Percentiles rank a stretch among this genome's conserved stretches.
Evolutionary conservation across 164 flowering plant species (phyloP).

Genomic region (Echeveria elegans): DNA sequence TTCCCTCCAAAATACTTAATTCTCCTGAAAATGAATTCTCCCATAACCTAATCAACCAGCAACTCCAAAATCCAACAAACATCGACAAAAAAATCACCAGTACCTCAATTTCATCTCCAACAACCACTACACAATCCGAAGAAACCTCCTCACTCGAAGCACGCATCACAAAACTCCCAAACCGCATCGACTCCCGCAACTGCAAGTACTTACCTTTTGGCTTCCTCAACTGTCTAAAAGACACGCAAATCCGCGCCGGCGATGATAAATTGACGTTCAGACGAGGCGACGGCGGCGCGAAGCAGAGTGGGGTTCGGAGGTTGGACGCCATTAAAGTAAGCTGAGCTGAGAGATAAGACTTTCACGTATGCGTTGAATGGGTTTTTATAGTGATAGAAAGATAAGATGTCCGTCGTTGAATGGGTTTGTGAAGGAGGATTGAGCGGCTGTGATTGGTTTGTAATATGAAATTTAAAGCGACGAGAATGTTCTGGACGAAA

Average conservation of each 20-base stretch:
- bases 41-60: not conserved
- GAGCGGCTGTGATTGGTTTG: too few species aligned
- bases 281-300: not conserved
- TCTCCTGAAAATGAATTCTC: not conserved
- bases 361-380: not conserved
- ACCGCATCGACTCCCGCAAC: not conserved
- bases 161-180: not conserved
- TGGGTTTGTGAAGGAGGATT: too few species aligned
- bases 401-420: too few species aligned
- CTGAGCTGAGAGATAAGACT: constrained; percentile 1
- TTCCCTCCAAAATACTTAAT: not conserved
- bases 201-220: not conserved
- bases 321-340: constrained; percentile 7
- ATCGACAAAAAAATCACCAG: not conserved
- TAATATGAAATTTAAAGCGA: too few species aligned
- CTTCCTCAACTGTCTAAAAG: not conserved
- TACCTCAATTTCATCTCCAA: not conserved
- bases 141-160: constrained; percentile 1
- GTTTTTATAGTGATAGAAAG: too few species aligned
- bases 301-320: constrained; percentile 6
- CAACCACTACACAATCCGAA: not conserved
- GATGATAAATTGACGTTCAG: not conserved
- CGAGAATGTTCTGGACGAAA: too few species aligned
- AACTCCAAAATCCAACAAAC: not conserved
- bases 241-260: not conserved